Evolutionary conservation across 2,329 filamentous ascomycete species (phyloP), one percentile per base, ranked within the genome.

Genomic region (Clarireedia sp.): DNA sequence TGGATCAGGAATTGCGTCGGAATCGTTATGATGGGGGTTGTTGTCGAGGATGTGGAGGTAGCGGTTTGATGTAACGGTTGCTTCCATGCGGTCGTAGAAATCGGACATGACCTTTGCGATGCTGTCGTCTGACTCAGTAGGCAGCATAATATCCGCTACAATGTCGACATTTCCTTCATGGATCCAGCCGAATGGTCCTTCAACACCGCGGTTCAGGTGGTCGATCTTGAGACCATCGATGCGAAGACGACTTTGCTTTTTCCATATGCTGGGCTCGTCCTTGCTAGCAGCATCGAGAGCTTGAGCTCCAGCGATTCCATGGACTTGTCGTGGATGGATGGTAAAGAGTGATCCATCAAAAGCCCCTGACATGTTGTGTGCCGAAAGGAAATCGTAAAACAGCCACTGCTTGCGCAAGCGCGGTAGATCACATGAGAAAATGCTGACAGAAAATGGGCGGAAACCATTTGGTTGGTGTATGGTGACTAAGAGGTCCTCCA

Each of bases 81-180:
- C 90, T 72, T 99, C 94, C 67, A 99, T 82, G 59, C 90, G 88
- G 69, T 97, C 92, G 71, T 97, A 97, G 66, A 99, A 91, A 68
- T 96, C 91, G n/a, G 87, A 86, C 80, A 99, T 88, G 46, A 96
- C 90, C 69, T 96, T 96, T 23, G 86, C 87, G 55, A 99, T 85
- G 60, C 91, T 89, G 59, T 92, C 90, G 57, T 95, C 89, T 41
- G 83, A 82, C 54, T 97, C 94, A 33, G 84, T 83, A 0, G 94
- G 94, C 59, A 99, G 89, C 83, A 96, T 92, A 61, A 99, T 85
- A 66, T 99, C 94, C 6, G 94, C 88, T 14, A 97, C 85, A 59
- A 99, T 96, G 68, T 99, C 94, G 41, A 99, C 90, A 60, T 94
- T 95, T 36, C 94, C 94, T 72, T 97, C 90, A 62, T 95, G 88